Evolutionary conservation across 495 filamentous ascomycete genomes (phyloP), one percentile per base, ranked within the genome.

Genomic region (Letharia columbiana): DNA sequence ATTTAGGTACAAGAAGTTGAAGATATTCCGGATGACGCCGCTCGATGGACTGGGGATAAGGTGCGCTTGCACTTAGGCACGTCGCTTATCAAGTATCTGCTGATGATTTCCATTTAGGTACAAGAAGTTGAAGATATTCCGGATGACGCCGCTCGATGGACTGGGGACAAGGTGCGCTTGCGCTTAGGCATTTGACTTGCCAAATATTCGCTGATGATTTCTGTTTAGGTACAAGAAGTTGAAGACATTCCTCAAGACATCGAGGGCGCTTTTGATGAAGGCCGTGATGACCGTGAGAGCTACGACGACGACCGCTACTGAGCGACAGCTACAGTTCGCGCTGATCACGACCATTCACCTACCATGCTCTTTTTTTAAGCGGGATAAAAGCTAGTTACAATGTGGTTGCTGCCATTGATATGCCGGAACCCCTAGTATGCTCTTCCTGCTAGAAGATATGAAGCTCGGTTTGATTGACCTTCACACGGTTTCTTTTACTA

Each of bases 101-200:
- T 56, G 31, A 56, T 56, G 52, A 10, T 56, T 33, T 4, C 18
- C 23, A 2, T 33, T 2, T 17, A 56, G 52, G 52, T 56, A 35
- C 28, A 56, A 35, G 52, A 56, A 33, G 52, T 56, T 56, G 52
- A 56, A 56, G 52, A 56, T 31, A 9, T 56, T 56, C 52, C 52
- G 31, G 52, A 56, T 2, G 52, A 56, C 28, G 52, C 52, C 52
- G 52, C 52, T 18, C 52, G 52, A 56, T 56, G 52, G 52, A 28
- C 52, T 35, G 52, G 52, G 10, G 52, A 56, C 8, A 56, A 56
- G 31, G 52, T 56, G 52, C 17, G 52, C 52, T 56, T 4, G 4
- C 31, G 0, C 4, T 17, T 13, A 9, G 7, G 23, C 23, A 17
- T 1, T 33, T 15, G 52, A 56, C n/a, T 5, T 56, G 31, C 31